Conservation (phyloP, 2,329 filamentous ascomycete species). For the Zarea fungicola region DNA sequence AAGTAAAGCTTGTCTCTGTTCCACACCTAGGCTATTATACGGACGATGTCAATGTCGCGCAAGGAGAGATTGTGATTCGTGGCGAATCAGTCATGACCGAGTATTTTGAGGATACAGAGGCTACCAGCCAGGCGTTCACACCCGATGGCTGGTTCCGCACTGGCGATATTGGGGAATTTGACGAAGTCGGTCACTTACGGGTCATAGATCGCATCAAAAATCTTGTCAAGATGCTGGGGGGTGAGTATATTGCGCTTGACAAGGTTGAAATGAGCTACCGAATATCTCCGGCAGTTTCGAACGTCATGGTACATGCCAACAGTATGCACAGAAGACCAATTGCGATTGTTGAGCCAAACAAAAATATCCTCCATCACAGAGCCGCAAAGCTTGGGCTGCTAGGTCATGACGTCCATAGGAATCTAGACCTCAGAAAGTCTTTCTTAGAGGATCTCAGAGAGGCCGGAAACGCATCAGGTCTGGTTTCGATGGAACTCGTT, state of each 20-base stretch:
- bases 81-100: conserved; percentile 68
- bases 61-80: conserved; percentile 89
- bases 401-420: conserved; percentile 61
- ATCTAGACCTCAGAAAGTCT: conserved; percentile 57
- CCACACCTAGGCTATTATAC: conserved; percentile 81
- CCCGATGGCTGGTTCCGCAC: conserved; percentile 95
- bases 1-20: conserved; percentile 89
- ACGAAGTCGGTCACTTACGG: conserved; percentile 69
- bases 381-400: conserved; percentile 58
- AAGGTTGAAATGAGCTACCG: conserved; percentile 92
- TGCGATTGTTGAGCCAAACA: conserved; percentile 69
- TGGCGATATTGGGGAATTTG: conserved; percentile 90
- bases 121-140: conserved; percentile 73
- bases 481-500: conserved; percentile 68
- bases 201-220: conserved; percentile 99
- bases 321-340: conserved; percentile 70
- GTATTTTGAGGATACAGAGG: conserved; percentile 82
- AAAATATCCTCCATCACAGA: conserved; percentile 56
- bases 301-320: conserved; percentile 84
- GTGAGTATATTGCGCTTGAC: conserved; percentile 95
- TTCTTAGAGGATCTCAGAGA: conserved; percentile 64
- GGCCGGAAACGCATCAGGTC: conserved; percentile 59
- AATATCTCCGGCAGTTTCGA: conserved; percentile 69
- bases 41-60: conserved; percentile 68
- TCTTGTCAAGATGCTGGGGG: conserved; percentile 88